A percentile compares a stretch with the other conserved stretches of the same genome.
Conservation (phyloP, 805 yeast species). For the Vanderwaltozyma yarrowii region DNA sequence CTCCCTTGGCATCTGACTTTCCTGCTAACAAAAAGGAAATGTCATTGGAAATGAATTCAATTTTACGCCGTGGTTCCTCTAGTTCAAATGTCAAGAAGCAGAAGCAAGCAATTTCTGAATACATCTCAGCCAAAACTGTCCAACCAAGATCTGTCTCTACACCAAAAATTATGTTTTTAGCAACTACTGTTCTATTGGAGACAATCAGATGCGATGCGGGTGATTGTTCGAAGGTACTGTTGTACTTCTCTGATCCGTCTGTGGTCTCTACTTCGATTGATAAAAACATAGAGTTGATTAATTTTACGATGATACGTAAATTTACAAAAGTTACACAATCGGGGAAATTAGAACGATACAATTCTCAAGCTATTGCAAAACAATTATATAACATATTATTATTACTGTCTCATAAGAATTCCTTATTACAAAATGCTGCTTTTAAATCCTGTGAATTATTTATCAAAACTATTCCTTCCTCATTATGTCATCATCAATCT, state of each 20-base stretch:
- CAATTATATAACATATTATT: conserved; percentile 63
- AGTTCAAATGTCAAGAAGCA: conserved; percentile 71
- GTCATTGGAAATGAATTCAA: conserved; percentile 83
- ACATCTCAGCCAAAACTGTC: conserved; percentile 34
- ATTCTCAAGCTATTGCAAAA: conserved; percentile 47
- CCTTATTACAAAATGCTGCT: conserved; percentile 68
- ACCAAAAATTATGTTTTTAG: conserved; percentile 77
- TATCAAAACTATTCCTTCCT: conserved; percentile 58
- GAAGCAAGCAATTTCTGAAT: conserved; percentile 40
- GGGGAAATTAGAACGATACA: conserved; percentile 46
- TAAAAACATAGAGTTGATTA: conserved; percentile 54
- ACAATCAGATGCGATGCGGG: conserved; percentile 69
- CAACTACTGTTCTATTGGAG: conserved; percentile 75
- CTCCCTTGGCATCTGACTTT: conserved; percentile 75
- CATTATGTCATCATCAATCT: conserved; percentile 64
- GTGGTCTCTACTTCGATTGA: conserved; percentile 59
- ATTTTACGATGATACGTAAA: conserved; percentile 47
- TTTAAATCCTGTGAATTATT: conserved; percentile 64
- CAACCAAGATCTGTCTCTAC: conserved; percentile 49
- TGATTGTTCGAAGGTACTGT: conserved; percentile 64
- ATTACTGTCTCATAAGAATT: conserved; percentile 68
- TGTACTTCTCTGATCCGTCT: conserved; percentile 82
- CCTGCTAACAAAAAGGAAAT: conserved; percentile 82
- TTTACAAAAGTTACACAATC: conserved; percentile 42
- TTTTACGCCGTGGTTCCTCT: conserved; percentile 81